Evolutionary conservation across 345 rosid species (phyloP), one percentile per base, ranked within the genome.

Genomic region (Rhizophora mangle): DNA sequence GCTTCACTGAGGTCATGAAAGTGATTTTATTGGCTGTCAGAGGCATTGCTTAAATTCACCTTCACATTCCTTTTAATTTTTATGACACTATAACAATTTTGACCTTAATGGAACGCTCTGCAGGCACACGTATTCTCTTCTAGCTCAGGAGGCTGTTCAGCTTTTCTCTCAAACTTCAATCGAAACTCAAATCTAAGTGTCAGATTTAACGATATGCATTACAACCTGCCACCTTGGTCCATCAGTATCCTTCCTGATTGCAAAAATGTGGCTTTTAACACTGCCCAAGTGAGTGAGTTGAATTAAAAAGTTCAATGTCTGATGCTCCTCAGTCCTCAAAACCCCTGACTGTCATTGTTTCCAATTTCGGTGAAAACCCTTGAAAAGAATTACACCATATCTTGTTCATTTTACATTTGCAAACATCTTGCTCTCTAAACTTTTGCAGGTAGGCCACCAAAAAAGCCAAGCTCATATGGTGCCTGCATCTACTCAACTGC

Each of bases 41-140:
- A 55, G 29, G 27, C 15, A 55, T 22, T 39, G 46, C 46, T 39
- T 20, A 10, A 53, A 47, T 21, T 22, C 67, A 63, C 30, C 55
- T 15, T 19, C 36, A 46, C 0, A 4, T 32, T 9, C 13, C 4
- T 5, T 15, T 54, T 10, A 1, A 5, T 19, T 16, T 47, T 65
- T 22, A 24, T 39, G 51, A 0, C 5, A 6, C 20, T 49, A 30
- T 39, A 39, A 65, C 32, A 29, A 11, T 19, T 13, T 18, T 68
- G 57, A 59, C 20, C 20, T 46, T 3, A 22, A 20, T 27, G 26
- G 6, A 60, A 15, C 19, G 18, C 7, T 36, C 53, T 65, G 19
- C 76, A 77, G 76, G 76, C 80, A 26, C 72, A 77, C 64, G 80
- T 77, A 29, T 77, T 71, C 63, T 68, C 72, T 51, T 64, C 79